A percentile compares a stretch with the other conserved stretches of the same genome.
Conservation (phyloP, 371 early-diverging fungal genomes). For the Lichtheimia ornata region DNA sequence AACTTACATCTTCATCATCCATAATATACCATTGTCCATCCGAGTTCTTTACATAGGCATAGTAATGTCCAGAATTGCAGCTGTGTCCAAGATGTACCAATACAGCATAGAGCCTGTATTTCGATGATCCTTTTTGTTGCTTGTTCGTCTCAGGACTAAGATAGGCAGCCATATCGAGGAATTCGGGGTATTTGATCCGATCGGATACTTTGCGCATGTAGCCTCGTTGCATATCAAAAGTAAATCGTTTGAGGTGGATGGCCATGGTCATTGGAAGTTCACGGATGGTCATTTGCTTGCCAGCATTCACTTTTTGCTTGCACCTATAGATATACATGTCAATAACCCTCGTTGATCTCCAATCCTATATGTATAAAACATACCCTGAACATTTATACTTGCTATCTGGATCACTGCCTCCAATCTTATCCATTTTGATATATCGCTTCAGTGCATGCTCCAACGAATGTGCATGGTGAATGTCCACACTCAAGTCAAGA, state of each 20-base stretch:
- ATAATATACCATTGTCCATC: conserved; percentile 78
- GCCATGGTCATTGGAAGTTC: conserved; percentile 57
- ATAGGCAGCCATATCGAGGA: conserved; percentile 56
- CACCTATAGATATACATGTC: conserved; percentile 43
- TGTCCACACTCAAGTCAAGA: conserved; percentile 80
- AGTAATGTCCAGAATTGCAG: conserved; percentile 82
- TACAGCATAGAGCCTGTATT: conserved; percentile 75
- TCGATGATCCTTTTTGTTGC: conserved; percentile 18
- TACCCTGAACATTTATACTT: conserved; percentile 38
- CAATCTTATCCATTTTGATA: conserved; percentile 49
- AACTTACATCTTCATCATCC: conserved; percentile 74
- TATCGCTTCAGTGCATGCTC: conserved; percentile 70
- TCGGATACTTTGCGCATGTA: conserved; percentile 65
- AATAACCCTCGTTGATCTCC: background rate
- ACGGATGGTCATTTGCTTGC: conserved; percentile 77
- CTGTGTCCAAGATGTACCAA: conserved; percentile 76
- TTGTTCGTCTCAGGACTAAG: conserved; percentile 29
- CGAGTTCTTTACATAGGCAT: conserved; percentile 65
- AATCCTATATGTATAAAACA: conserved; percentile 8
- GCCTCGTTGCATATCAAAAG: conserved; percentile 49
- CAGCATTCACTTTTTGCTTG: conserved; percentile 67
- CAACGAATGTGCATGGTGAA: conserved; percentile 61
- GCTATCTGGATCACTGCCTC: conserved; percentile 28
- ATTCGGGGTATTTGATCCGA: conserved; percentile 47
- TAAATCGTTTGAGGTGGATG: conserved; percentile 65